A percentile compares a stretch with the other conserved stretches of the same genome.
phyloP scores from a whole-genome alignment of 768 basidiomycete species.

The Paxillus involutus region DNA sequence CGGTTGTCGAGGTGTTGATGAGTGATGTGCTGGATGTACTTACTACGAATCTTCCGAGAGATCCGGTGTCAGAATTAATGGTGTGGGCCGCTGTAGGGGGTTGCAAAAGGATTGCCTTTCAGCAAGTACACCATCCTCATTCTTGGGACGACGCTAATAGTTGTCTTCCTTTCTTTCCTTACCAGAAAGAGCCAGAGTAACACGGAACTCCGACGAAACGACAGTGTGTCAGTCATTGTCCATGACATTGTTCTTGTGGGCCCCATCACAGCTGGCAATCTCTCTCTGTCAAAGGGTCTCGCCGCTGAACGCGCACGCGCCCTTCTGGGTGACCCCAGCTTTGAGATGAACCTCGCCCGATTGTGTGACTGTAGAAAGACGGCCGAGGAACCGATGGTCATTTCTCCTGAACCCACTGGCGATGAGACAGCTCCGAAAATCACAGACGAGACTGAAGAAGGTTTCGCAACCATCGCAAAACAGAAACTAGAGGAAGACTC shows the following conservation, averaged over 20 bases:
- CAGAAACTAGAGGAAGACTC: slow-evolving; percentile 29
- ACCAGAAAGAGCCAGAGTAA: slow-evolving; percentile 44
- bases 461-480: slow-evolving; percentile 46
- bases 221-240: slow-evolving; percentile 56
- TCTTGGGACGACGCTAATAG: slow-evolving; percentile 1
- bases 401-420: slow-evolving; percentile 12
- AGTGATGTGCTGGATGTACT: slow-evolving; percentile 62
- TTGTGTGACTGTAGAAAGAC: slow-evolving; percentile 42
- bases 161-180: neutral
- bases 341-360: slow-evolving; percentile 42
- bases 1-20: slow-evolving; percentile 63
- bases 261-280: slow-evolving; percentile 58
- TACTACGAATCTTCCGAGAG: slow-evolving; percentile 56
- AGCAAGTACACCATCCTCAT: slow-evolving; percentile 34
- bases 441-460: slow-evolving; percentile 48
- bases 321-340: slow-evolving; percentile 48
- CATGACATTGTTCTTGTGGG: slow-evolving; percentile 59
- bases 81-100: slow-evolving; percentile 62
- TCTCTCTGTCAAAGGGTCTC: slow-evolving; percentile 63
- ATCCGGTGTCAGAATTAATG: slow-evolving; percentile 74
- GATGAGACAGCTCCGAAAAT: slow-evolving; percentile 21
- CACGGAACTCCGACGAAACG: slow-evolving; percentile 42
- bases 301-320: slow-evolving; percentile 62
- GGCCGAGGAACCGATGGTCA: slow-evolving; percentile 12
- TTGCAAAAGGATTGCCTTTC: slow-evolving; percentile 50